Conservation (phyloP, 169 alveolate genomes). For the Plasmodium vivax region DNA sequence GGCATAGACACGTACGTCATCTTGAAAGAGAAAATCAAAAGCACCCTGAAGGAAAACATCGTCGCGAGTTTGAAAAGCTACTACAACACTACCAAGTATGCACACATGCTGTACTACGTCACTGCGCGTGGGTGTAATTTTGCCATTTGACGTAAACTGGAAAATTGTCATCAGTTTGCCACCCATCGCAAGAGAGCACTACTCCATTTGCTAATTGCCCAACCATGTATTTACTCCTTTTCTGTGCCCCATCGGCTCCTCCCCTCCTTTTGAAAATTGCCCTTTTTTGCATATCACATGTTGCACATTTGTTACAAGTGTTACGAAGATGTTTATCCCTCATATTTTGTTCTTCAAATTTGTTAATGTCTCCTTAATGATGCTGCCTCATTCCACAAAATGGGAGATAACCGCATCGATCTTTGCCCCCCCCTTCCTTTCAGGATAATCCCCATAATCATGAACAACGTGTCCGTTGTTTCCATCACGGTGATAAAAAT, state of each 20-base stretch:
- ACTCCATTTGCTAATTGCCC: neutral
- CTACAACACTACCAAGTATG: conserved; percentile 51
- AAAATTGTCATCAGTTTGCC: neutral
- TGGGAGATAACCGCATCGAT: neutral
- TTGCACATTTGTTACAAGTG: neutral
- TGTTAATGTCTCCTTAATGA: neutral
- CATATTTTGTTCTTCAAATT: neutral
- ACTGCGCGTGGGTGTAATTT: neutral
- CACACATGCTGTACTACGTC: neutral
- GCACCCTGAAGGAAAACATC: conserved; percentile 48
- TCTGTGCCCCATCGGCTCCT: neutral
- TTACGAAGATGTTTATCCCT: neutral
- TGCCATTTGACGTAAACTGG: neutral
- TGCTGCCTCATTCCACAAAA: neutral
- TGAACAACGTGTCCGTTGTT: conserved; percentile 39
- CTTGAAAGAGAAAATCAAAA: conserved; percentile 61
- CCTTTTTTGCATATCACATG: neutral
- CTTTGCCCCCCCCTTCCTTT: neutral
- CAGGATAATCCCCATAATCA: conserved; percentile 52
- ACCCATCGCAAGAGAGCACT: neutral
- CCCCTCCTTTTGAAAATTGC: neutral
- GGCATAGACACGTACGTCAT: conserved; percentile 70
- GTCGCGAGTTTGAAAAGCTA: conserved; percentile 40
- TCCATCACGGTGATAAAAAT: conserved; percentile 53
- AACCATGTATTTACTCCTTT: neutral